These are phyloP conservation scores for Sphaerulina populicola DNA, from an alignment of 2,329 filamentous ascomycete genomes.

Conservation along the genomic window DNA sequence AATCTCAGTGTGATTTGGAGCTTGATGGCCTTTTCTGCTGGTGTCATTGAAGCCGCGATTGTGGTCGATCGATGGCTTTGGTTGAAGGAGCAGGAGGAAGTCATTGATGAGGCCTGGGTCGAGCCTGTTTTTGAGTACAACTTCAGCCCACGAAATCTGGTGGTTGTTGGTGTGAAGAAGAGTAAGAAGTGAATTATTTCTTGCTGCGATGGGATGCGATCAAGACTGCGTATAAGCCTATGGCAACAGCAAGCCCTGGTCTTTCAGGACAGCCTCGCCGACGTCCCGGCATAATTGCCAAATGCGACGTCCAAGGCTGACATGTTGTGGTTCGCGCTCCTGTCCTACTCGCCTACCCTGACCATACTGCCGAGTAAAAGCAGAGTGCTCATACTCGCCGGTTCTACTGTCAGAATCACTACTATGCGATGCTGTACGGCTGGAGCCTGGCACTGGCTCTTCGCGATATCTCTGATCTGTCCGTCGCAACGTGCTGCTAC, in stretches of 20 bases:
- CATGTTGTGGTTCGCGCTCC: not conserved
- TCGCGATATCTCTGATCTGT: not conserved
- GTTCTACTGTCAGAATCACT: not conserved
- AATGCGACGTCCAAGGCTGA: not conserved
- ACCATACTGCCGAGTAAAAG: slow-evolving; percentile 1
- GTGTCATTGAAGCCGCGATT: slow-evolving; percentile 80
- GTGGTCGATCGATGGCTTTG: slow-evolving; percentile 86
- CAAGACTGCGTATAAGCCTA: not conserved
- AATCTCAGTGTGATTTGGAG: slow-evolving; percentile 85
- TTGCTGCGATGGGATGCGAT: not conserved
- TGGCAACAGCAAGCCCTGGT: not conserved
- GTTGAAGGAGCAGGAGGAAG: slow-evolving; percentile 64
- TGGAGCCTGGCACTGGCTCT: not conserved
- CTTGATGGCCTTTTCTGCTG: slow-evolving; percentile 90
- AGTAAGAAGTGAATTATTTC: not conserved
- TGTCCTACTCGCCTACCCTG: not conserved
- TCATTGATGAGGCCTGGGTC: slow-evolving; percentile 68
- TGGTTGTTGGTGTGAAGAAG: slow-evolving; percentile 81
- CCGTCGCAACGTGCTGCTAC: not conserved
- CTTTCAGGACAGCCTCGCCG: slow-evolving; percentile 1
- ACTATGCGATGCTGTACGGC: not conserved
- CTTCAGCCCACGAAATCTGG: slow-evolving; percentile 79
- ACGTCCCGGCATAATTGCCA: not conserved
- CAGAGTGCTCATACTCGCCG: not conserved
- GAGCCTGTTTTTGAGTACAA: slow-evolving; percentile 86